Conservation (phyloP, 2,329 filamentous ascomycete genomes). For the Stenocarpella maydis region DNA sequence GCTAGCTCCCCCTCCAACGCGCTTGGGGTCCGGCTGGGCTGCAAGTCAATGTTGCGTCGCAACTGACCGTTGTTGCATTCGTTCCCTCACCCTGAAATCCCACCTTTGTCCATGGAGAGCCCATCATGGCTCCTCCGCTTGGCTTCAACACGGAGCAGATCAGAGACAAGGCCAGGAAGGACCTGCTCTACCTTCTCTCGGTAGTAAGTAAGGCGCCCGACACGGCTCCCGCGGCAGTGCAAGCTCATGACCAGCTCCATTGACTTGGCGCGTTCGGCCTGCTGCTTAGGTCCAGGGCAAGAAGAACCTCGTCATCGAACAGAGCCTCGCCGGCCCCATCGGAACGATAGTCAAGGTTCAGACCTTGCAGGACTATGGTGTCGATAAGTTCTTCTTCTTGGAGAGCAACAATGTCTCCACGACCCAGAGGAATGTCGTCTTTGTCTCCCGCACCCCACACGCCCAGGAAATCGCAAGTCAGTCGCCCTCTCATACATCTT, state of each 20-base stretch:
- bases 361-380: slow-evolving; percentile 93
- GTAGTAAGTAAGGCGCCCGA: slow-evolving; percentile 73
- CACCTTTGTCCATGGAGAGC: slow-evolving; percentile 54
- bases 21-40: background rate
- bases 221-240: slow-evolving; percentile 18
- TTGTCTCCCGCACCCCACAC: slow-evolving; percentile 90
- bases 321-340: slow-evolving; percentile 86
- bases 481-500: slow-evolving; percentile 43
- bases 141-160: slow-evolving; percentile 80
- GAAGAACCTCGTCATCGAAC: slow-evolving; percentile 97
- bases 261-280: slow-evolving; percentile 32
- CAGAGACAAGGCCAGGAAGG: slow-evolving; percentile 83
- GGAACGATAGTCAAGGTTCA: slow-evolving; percentile 95
- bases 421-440: slow-evolving; percentile 93
- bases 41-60: background rate
- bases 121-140: slow-evolving; percentile 73
- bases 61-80: background rate
- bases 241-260: slow-evolving; percentile 36
- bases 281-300: slow-evolving; percentile 86
- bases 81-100: slow-evolving; percentile 3
- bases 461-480: slow-evolving; percentile 89
- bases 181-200: slow-evolving; percentile 90
- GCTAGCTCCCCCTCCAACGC: slow-evolving; percentile 16
- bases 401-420: slow-evolving; percentile 96
- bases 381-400: slow-evolving; percentile 96